A percentile compares a stretch with the other conserved stretches of the same genome.
These are phyloP conservation scores for Periconia sp. DNA, from an alignment of 2,329 filamentous ascomycete genomes.

Conservation along the genomic window DNA sequence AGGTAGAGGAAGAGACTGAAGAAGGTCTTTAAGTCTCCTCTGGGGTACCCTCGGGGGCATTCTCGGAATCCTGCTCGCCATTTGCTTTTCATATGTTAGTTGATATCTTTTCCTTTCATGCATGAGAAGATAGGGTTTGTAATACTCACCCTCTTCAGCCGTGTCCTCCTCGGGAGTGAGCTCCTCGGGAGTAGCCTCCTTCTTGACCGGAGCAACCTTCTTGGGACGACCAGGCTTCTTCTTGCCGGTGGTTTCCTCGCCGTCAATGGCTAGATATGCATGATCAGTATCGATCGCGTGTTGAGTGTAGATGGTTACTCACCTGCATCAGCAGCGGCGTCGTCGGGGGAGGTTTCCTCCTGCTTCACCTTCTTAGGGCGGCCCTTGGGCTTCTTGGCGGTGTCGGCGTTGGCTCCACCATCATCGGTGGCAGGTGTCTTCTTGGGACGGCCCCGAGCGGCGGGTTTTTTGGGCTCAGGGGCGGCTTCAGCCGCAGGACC, in stretches of 20 bases:
- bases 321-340: not conserved
- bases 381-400: not conserved
- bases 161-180: not conserved
- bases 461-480: not conserved
- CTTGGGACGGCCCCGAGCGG: not conserved
- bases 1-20: too few species aligned
- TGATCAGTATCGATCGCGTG: not conserved
- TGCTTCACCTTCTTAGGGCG: not conserved
- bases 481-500: not conserved
- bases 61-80: too few species aligned
- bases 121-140: too few species aligned
- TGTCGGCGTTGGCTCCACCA: constrained; percentile 1
- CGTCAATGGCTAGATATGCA: too few species aligned
- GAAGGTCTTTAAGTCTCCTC: too few species aligned
- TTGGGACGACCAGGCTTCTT: too few species aligned
- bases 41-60: too few species aligned
- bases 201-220: not conserved
- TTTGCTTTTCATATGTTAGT: too few species aligned
- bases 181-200: not conserved
- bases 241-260: too few species aligned
- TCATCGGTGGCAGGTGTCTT: not conserved
- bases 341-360: too few species aligned
- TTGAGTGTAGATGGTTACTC: not conserved
- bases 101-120: too few species aligned
- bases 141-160: not conserved